phyloP scores from a whole-genome alignment of 805 yeast species.

The Jamesozyma rosinii region DNA sequence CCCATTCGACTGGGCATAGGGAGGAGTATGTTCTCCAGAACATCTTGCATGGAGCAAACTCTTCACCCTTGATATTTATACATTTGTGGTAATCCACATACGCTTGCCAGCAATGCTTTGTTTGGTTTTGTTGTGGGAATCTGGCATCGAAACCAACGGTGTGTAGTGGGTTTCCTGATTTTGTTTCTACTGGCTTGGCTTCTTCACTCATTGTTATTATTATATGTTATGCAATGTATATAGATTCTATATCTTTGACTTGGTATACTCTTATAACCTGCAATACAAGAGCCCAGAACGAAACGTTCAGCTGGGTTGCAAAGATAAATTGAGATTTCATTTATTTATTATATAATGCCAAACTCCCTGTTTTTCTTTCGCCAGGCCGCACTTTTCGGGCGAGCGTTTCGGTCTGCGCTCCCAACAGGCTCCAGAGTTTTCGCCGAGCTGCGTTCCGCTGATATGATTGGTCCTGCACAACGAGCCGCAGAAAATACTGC shows the following conservation, averaged over 20 bases:
- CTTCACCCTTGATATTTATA: constrained; percentile 94
- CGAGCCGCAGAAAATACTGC: no score
- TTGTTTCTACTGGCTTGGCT: constrained; percentile 7
- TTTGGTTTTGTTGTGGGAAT: constrained; percentile 95
- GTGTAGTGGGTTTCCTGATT: constrained; percentile 39
- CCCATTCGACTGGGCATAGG: constrained; percentile 78
- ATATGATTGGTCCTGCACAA: neutral
- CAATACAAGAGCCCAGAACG: neutral
- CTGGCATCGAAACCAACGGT: constrained; percentile 81
- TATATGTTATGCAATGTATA: neutral
- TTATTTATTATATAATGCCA: neutral
- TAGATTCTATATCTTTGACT: no score
- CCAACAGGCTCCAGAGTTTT: neutral
- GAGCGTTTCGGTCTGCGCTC: neutral
- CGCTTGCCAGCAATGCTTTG: constrained; percentile 96
- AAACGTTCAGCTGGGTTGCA: neutral
- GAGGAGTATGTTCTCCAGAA: constrained; percentile 87
- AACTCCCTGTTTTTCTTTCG: neutral
- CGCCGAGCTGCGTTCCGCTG: neutral
- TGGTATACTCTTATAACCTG: no score
- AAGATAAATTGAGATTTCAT: neutral
- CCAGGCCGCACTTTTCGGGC: neutral
- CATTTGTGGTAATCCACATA: constrained; percentile 98
- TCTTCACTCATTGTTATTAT: constrained; percentile 7
- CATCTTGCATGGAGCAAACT: constrained; percentile 93